Evolutionary conservation across 345 rosid species (phyloP), one percentile per base, ranked within the genome.

Genomic region (Eutrema yunnanense): DNA sequence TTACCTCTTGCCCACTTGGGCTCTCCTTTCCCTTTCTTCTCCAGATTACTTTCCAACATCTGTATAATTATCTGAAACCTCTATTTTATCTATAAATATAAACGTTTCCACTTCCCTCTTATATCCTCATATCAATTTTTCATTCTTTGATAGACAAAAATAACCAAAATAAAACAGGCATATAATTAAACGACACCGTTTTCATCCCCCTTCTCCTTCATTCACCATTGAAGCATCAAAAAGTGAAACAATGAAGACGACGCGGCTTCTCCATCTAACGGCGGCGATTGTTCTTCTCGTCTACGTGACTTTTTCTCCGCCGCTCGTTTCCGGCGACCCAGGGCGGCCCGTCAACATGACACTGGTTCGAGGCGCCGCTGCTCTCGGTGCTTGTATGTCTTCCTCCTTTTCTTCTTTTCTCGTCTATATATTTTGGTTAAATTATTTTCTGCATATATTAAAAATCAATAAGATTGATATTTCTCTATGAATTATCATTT

Each of bases 361-460:
- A 63, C 79, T 89, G 36, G 96, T 91, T 58, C 81, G 50, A 60
- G 56, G 72, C 73, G 95, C 98, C 30, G 19, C 88, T 22, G 86
- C 82, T 60, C 65, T 22, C 8, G 97, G 88, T 26, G 98, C 96
- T 75, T 71, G 97, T 89, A 77, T 79, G 90, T 62, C 46, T 76
- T 56, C 34, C 51, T 27, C 12, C 22, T 72, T 26, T 50, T 16
- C 33, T 49, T 43, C 30, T 5, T 62, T 33, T 65, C 3, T 38
- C 36, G 26, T n/a, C 62, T 26, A 2, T 41, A 12, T 37, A 14
- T 19, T 29, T 27, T 29, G 0, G 10, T 38, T 29, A 10, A 59
- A 22, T 22, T 46, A 11, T 44, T 55, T n/a, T 54, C 30, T 19
- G 8, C 48, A 12, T 9, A 14, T 40, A 71, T 36, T 13, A 44